These are phyloP conservation scores for Fusarium penzigii DNA, from an alignment of 2,329 filamentous ascomycete species.

Conservation along the genomic window DNA sequence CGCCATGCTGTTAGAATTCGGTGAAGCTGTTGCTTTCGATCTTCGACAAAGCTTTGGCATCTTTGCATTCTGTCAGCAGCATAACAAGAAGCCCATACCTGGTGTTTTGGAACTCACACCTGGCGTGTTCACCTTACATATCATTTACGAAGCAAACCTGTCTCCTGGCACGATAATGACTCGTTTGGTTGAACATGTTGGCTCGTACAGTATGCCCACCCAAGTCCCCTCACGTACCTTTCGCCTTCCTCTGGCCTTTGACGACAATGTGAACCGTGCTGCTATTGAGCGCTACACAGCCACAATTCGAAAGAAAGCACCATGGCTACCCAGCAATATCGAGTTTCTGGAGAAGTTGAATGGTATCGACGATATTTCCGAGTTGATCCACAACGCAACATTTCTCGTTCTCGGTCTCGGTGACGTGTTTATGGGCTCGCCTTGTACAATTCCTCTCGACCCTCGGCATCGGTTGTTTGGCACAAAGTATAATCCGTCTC, in stretches of 20 bases:
- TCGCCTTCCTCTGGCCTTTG: conserved; percentile 40
- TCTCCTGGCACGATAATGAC: conserved; percentile 21
- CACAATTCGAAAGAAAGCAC: conserved; percentile 60
- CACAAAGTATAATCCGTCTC: conserved; percentile 41
- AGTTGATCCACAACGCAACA: conserved; percentile 31
- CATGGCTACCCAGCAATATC: conserved; percentile 64
- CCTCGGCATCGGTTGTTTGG: conserved; percentile 37
- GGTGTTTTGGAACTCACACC: conserved; percentile 35
- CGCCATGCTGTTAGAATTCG: conserved; percentile 38
- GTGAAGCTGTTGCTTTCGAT: conserved; percentile 29
- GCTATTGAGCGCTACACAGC: conserved; percentile 62
- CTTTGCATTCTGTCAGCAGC: conserved; percentile 35
- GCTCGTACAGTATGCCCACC: conserved; percentile 22
- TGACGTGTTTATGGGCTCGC: conserved; percentile 42
- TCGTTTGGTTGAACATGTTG: conserved; percentile 23
- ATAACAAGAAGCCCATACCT: conserved; percentile 28
- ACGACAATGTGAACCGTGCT: conserved; percentile 43
- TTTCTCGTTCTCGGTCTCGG: conserved; percentile 41
- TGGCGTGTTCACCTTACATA: conserved; percentile 37
- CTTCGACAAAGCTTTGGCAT: conserved; percentile 36
- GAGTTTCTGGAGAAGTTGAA: conserved; percentile 48
- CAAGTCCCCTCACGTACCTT: conserved; percentile 33
- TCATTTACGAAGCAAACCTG: conserved; percentile 28
- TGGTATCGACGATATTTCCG: conserved; percentile 30
- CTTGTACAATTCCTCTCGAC: conserved; percentile 38